Percentiles rank a stretch among this genome's conserved stretches.
Evolutionary conservation across 495 filamentous ascomycete species (phyloP).

Genomic region (Penicillium cataractarum): DNA sequence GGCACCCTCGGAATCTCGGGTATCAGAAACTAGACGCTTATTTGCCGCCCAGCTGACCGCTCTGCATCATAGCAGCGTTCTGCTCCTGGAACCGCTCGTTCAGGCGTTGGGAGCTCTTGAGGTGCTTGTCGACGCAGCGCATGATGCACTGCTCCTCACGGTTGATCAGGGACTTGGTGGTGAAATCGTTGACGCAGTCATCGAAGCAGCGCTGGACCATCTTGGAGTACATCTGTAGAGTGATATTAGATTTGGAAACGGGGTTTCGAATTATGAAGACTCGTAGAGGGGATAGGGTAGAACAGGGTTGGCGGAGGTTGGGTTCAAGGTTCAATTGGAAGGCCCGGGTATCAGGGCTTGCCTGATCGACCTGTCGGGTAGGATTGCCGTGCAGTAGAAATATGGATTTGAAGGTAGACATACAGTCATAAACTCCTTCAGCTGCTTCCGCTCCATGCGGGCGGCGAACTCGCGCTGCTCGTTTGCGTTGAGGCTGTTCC

Average conservation of each 20-base stretch:
- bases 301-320: background rate
- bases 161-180: constrained; percentile 84
- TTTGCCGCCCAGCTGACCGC: constrained; percentile 57
- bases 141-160: constrained; percentile 89
- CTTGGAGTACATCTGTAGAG: constrained; percentile 85
- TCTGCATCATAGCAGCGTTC: constrained; percentile 84
- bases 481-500: constrained; percentile 66
- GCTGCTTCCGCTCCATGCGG: constrained; percentile 94
- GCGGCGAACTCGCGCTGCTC: constrained; percentile 90
- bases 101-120: constrained; percentile 83
- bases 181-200: constrained; percentile 97
- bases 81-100: constrained; percentile 93
- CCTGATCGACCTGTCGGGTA: background rate
- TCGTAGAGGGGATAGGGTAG: background rate
- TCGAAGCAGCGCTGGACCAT: constrained; percentile 96
- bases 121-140: constrained; percentile 92
- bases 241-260: background rate
- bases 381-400: background rate
- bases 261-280: background rate
- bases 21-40: background rate
- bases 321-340: background rate
- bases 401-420: constrained; percentile 25
- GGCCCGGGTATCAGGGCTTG: background rate
- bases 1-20: constrained; percentile 6
- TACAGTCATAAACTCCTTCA: constrained; percentile 98